These are phyloP conservation scores for Primulina eburnea DNA, from an alignment of 257 asterid genomes.

Conservation along the genomic window DNA sequence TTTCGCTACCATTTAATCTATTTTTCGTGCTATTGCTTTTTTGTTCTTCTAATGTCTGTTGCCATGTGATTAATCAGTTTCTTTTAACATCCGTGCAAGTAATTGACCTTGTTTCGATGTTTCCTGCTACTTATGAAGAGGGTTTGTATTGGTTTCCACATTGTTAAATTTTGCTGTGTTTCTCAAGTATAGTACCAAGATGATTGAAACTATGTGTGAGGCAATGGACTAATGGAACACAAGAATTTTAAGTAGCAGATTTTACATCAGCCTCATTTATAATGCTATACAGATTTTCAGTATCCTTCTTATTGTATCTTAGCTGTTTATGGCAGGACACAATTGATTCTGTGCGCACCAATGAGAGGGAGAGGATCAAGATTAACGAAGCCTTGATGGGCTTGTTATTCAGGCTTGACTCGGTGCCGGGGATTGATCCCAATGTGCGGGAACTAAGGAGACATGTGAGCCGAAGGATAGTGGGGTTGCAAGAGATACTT, in stretches of 20 bases:
- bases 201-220: neutral
- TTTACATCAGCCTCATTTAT: neutral
- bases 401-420: slow-evolving; percentile 63
- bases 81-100: neutral
- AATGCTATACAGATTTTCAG: neutral
- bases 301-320: neutral
- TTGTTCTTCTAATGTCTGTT: no score
- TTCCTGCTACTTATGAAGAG: neutral
- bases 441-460: slow-evolving; percentile 82
- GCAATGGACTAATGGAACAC: neutral
- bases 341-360: slow-evolving; percentile 81
- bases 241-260: neutral
- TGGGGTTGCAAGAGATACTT: slow-evolving; percentile 89
- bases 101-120: neutral
- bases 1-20: neutral
- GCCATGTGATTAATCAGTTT: neutral
- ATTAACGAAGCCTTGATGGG: slow-evolving; percentile 82
- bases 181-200: neutral
- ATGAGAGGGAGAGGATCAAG: slow-evolving; percentile 65
- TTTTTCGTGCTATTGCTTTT: neutral
- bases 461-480: slow-evolving; percentile 77
- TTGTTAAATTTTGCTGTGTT: neutral
- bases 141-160: neutral
- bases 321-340: slow-evolving; percentile 62
- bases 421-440: slow-evolving; percentile 89